Conservation (phyloP, 2,329 filamentous ascomycete genomes). For the Exophiala viscosa region DNA sequence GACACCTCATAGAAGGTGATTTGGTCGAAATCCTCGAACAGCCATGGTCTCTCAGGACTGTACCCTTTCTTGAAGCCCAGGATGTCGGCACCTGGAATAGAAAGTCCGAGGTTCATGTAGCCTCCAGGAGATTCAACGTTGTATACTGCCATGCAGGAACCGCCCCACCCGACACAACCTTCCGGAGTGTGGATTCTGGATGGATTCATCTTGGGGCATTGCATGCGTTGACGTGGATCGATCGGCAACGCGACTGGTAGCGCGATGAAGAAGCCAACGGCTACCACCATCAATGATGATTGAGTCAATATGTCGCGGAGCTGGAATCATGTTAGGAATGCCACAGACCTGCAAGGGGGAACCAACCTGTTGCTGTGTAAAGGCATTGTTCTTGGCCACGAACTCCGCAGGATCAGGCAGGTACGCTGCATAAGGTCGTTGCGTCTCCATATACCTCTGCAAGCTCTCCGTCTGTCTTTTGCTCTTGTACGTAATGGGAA, state of each 20-base stretch:
- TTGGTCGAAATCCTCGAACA: constrained; percentile 57
- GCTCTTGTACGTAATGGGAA: constrained; percentile 45
- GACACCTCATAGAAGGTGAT: constrained; percentile 54
- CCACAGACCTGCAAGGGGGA: too few relatives aligned
- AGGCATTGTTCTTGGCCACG: constrained; percentile 52
- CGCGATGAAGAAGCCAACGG: constrained; percentile 55
- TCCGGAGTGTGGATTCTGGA: constrained; percentile 55
- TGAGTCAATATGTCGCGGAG: constrained; percentile 51
- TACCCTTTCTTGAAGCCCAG: constrained; percentile 52
- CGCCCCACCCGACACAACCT: constrained; percentile 55
- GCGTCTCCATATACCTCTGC: constrained; percentile 59
- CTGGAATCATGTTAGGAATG: constrained; percentile 25
- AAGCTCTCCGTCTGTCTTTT: constrained; percentile 46
- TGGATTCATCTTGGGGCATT: constrained; percentile 56
- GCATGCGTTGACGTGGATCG: constrained; percentile 53
- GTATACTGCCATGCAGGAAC: constrained; percentile 53
- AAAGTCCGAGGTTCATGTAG: constrained; percentile 53
- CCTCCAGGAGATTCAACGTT: constrained; percentile 57
- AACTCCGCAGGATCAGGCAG: constrained; percentile 62
- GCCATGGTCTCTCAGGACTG: constrained; percentile 46
- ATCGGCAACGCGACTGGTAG: constrained; percentile 52
- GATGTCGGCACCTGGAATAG: constrained; percentile 53
- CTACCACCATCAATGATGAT: constrained; percentile 50
- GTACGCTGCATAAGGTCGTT: constrained; percentile 59
- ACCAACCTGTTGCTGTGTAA: constrained; percentile 39